Base-by-base conservation (phyloP, 2,329 filamentous ascomycete species). In the Apiospora hydei region DNA sequence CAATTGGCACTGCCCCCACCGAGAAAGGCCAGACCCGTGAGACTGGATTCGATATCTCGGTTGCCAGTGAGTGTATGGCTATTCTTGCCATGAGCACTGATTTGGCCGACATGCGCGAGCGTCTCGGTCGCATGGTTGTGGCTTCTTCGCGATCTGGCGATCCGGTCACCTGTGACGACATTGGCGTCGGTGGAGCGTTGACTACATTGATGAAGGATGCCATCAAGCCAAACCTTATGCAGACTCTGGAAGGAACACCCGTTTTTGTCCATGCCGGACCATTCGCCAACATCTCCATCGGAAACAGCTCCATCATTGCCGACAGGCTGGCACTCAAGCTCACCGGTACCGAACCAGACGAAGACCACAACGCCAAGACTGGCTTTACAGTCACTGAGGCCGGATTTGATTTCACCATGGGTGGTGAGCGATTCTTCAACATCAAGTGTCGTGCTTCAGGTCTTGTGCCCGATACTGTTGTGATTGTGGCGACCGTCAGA, bases 321-420 rank as follows among this genome's bases (percentile, higher is more conserved):
- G 96, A 98, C 82, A 97, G 95, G 85, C 90, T 99, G 81, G 96
- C 96, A 0, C 87, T 99, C 75, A 99, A 99, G 88, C 92, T 99
- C 75, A 93, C 95, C 5, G 96, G 96, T 79, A 98, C 96, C 1
- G 96, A 99, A 84, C 89, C 91, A 7, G 96, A 97, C 76, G 96
- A 98, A 85, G 90, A 97, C 78, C 90, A 95, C 79, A 87, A 90
- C 69, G 86, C 91, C 77, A 96, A 96, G 87, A 90, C 93, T 43
- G 96, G 96, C 13, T 98, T 96, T 78, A 96, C 98, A 30, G 92
- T 99, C 49, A 99, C 96, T 1, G 96, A 99, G 83, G 96, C 96
- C 70, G 96, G 96, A 13, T 99, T 99, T 83, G 96, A 99, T 84
- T 99, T 99, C 85, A 98, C 96, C 78, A 99, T 99, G 96, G 96